Percentiles rank a stretch among this genome's conserved stretches.
phyloP scores from a whole-genome alignment of 2,329 filamentous ascomycete genomes.

The Scedosporium apiospermum region DNA sequence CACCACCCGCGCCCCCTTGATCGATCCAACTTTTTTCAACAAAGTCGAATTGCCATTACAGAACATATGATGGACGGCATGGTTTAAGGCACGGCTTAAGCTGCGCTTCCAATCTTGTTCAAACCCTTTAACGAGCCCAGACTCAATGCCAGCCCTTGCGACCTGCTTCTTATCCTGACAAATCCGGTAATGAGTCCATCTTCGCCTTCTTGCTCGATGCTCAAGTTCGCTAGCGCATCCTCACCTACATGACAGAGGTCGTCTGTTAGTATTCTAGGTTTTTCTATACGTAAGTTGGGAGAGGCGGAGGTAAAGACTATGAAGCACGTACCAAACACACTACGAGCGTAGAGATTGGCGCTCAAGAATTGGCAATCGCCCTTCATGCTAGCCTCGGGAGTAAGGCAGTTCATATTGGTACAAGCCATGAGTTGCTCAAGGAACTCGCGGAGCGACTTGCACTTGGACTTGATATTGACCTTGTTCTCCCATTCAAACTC shows the following conservation, averaged over 20 bases:
- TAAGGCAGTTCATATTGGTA: constrained; percentile 98
- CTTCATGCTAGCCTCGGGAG: constrained; percentile 90
- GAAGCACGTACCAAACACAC: constrained; percentile 81
- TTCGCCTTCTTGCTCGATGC: constrained; percentile 94
- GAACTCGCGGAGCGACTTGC: constrained; percentile 84
- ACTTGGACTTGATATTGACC: constrained; percentile 99
- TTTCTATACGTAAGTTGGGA: background rate
- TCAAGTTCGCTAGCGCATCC: constrained; percentile 94
- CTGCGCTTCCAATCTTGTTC: constrained; percentile 60
- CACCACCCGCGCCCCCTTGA: background rate
- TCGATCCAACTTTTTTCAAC: background rate
- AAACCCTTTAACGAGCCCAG: constrained; percentile 90
- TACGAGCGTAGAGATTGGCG: constrained; percentile 91
- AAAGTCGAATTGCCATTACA: background rate
- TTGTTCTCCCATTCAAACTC: constrained; percentile 99
- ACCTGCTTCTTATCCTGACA: constrained; percentile 93
- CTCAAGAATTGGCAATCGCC: constrained; percentile 97
- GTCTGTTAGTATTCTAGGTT: background rate
- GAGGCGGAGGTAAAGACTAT: background rate
- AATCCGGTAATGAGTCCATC: constrained; percentile 94
- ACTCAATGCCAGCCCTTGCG: constrained; percentile 88
- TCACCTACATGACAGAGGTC: constrained; percentile 53
- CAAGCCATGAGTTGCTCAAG: constrained; percentile 90
- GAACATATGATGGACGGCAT: background rate
- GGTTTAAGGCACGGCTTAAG: constrained; percentile 12